A percentile compares a stretch with the other conserved stretches of the same genome.
phyloP scores from a whole-genome alignment of 495 filamentous ascomycete genomes.

The Penicillium desertorum region DNA sequence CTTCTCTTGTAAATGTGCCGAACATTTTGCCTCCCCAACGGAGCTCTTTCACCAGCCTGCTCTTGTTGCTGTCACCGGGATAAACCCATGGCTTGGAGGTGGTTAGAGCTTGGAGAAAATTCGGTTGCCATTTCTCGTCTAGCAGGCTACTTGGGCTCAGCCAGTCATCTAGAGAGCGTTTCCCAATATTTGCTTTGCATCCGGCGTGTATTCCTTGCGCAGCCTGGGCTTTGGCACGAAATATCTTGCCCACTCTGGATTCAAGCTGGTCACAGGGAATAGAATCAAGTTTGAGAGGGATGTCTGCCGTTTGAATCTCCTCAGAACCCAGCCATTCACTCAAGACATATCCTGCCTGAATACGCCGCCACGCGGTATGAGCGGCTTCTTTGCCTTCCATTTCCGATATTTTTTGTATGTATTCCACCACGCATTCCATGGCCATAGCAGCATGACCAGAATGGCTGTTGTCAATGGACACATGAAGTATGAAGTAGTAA shows the following conservation, averaged over 20 bases:
- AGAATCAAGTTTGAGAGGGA: neutral
- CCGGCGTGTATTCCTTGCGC: constrained; percentile 37
- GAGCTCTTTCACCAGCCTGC: constrained; percentile 39
- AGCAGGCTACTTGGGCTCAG: constrained; percentile 29
- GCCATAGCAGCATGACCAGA: constrained; percentile 53
- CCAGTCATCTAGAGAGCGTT: constrained; percentile 38
- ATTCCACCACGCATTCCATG: constrained; percentile 35
- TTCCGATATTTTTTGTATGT: constrained; percentile 33
- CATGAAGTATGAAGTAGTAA: constrained; percentile 53
- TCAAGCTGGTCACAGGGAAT: neutral
- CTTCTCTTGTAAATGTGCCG: constrained; percentile 46
- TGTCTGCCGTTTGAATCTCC: no score
- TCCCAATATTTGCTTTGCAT: constrained; percentile 26
- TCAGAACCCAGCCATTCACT: constrained; percentile 21
- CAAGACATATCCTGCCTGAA: constrained; percentile 49
- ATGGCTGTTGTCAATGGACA: constrained; percentile 51
- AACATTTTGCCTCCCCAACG: constrained; percentile 50
- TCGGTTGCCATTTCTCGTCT: constrained; percentile 24
- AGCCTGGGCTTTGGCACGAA: constrained; percentile 22
- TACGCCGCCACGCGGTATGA: constrained; percentile 41
- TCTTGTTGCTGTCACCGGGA: constrained; percentile 36
- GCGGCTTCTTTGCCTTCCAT: constrained; percentile 24
- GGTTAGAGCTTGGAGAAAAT: constrained; percentile 29
- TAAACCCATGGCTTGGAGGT: constrained; percentile 39
- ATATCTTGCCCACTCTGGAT: constrained; percentile 11